phyloP scores from a whole-genome alignment of 2,329 filamentous ascomycete genomes.

The Colletotrichum ledebouriae region DNA sequence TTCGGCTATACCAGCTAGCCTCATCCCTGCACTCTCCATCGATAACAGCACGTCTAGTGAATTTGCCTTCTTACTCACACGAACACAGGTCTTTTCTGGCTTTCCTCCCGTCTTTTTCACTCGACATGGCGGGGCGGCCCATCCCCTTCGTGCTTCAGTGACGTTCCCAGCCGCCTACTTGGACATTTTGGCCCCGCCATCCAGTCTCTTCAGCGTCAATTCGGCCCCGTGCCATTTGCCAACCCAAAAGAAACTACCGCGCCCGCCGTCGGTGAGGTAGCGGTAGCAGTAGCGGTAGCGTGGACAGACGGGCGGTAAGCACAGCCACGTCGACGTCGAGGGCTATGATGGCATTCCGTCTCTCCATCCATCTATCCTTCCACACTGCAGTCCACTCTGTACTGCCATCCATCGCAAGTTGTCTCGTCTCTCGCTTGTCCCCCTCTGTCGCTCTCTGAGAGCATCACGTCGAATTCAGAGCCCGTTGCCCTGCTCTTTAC shows the following conservation, averaged over 20 bases:
- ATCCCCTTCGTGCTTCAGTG: slow-evolving; percentile 22
- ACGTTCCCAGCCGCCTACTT: slow-evolving; percentile 29
- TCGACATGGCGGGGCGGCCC: slow-evolving; percentile 28
- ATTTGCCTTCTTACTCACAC: slow-evolving; percentile 35
- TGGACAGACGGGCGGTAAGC: slow-evolving; percentile 27
- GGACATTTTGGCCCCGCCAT: slow-evolving; percentile 26
- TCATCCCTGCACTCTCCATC: slow-evolving; percentile 22
- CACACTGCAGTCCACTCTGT: not conserved
- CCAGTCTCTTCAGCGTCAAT: slow-evolving; percentile 8
- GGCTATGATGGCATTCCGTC: too few relatives aligned
- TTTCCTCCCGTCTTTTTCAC: slow-evolving; percentile 31
- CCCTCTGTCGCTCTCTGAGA: slow-evolving; percentile 6
- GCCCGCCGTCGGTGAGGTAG: slow-evolving; percentile 23
- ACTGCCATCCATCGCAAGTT: not conserved
- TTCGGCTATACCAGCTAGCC: slow-evolving; percentile 26
- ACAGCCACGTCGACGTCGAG: slow-evolving; percentile 15
- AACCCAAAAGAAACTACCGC: slow-evolving; percentile 34
- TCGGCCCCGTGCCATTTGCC: slow-evolving; percentile 29
- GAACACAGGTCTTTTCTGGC: not conserved
- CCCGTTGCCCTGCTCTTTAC: slow-evolving; percentile 10
- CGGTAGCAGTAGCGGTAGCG: slow-evolving; percentile 13
- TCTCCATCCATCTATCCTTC: too few relatives aligned
- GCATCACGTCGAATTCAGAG: slow-evolving; percentile 20
- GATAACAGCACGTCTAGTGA: slow-evolving; percentile 8
- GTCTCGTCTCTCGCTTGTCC: slow-evolving; percentile 7